A percentile compares a stretch with the other conserved stretches of the same genome.
phyloP scores from a whole-genome alignment of 345 rosid genomes.

The Orychophragmus violaceus region DNA sequence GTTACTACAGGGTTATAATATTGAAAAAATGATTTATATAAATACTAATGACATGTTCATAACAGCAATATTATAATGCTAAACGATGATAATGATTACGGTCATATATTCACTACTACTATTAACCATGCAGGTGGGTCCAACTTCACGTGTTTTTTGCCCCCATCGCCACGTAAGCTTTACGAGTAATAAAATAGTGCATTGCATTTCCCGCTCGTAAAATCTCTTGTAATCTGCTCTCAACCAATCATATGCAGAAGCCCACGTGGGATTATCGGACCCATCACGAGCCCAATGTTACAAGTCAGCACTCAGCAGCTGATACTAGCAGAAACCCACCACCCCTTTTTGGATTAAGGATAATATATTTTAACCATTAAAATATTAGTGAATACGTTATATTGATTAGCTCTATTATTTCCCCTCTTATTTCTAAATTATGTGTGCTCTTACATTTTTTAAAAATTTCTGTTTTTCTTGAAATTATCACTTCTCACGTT shows the following conservation, averaged over 20 bases:
- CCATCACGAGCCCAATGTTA: slow-evolving; percentile 16
- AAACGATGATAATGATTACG: background rate
- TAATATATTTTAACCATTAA: slow-evolving; percentile 5
- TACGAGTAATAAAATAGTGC: background rate
- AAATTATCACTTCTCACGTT: background rate
- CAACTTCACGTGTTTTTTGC: slow-evolving; percentile 43
- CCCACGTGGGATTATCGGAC: slow-evolving; percentile 59
- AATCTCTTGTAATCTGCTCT: slow-evolving; percentile 61
- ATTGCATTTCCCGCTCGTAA: slow-evolving; percentile 6
- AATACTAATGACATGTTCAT: background rate
- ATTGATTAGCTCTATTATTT: background rate
- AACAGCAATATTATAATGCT: background rate
- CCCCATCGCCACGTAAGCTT: slow-evolving; percentile 39
- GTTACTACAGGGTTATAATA: background rate
- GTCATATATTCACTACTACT: background rate
- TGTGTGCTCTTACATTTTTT: background rate
- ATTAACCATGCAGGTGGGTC: background rate
- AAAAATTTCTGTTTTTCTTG: background rate
- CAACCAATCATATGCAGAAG: slow-evolving; percentile 50
- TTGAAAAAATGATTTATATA: background rate
- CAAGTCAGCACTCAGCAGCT: slow-evolving; percentile 24
- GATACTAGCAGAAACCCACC: slow-evolving; percentile 7
- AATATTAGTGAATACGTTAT: background rate
- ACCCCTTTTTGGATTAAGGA: slow-evolving; percentile 11
- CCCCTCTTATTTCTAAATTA: background rate